These are phyloP conservation scores for Chaetomium cochliodes DNA, from an alignment of 495 filamentous ascomycete genomes.

Conservation along the genomic window DNA sequence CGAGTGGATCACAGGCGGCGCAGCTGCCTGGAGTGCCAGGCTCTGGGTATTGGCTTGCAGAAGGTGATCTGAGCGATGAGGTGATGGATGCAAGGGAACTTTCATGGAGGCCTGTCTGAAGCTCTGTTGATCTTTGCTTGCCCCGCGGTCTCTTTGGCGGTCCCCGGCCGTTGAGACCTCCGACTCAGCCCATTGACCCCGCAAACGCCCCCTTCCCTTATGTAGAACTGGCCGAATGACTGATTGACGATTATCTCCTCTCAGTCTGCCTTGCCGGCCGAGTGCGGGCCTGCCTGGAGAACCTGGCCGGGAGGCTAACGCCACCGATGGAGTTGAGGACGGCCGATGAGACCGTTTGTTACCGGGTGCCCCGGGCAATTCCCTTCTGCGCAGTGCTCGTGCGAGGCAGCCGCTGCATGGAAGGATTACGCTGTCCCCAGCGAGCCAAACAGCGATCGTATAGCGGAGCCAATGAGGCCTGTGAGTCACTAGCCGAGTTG, in stretches of 20 bases:
- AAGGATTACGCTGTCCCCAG: background rate
- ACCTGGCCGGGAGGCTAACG: background rate
- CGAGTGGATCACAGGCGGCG: background rate
- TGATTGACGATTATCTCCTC: background rate
- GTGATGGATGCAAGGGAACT: background rate
- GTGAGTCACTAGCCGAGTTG: conserved; percentile 26
- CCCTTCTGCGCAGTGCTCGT: background rate
- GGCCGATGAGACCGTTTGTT: background rate
- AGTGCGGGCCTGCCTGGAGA: background rate
- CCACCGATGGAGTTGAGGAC: conserved; percentile 1
- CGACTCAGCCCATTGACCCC: conserved; percentile 1
- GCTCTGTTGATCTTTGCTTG: background rate
- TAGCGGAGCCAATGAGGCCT: conserved; percentile 17
- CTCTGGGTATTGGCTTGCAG: background rate
- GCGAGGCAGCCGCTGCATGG: conserved; percentile 17
- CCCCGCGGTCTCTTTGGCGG: background rate
- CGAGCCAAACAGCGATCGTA: background rate
- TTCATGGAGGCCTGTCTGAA: background rate
- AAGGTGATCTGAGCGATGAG: background rate
- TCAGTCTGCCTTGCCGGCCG: background rate
- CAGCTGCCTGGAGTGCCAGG: conserved; percentile 14
- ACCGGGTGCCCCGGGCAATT: background rate
- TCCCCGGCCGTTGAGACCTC: background rate
- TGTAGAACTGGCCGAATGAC: background rate
- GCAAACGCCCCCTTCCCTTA: background rate